A percentile compares a stretch with the other conserved stretches of the same genome.
Conservation (phyloP, 2,329 filamentous ascomycete genomes). For the Cladosporium sp. region DNA sequence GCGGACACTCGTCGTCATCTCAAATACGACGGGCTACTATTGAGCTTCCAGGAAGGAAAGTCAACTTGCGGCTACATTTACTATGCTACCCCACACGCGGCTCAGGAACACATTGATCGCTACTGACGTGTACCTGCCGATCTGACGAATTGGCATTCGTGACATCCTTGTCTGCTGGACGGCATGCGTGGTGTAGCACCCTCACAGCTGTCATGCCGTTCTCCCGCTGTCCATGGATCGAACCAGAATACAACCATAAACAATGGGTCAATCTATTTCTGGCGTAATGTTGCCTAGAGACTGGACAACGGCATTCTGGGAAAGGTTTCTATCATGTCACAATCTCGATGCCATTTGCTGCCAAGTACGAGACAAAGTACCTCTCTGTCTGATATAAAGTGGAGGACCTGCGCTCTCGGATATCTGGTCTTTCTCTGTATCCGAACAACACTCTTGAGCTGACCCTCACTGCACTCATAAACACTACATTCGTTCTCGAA, state of each 20-base stretch:
- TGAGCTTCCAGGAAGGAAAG: too few species aligned
- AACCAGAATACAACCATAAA: not conserved
- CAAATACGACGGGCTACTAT: too few species aligned
- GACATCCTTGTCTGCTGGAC: not conserved
- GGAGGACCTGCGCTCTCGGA: not conserved
- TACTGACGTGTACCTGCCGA: constrained; percentile 10
- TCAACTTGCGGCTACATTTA: too few species aligned
- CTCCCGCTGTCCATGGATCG: too few species aligned
- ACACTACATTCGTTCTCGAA: not conserved
- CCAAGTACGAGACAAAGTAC: not conserved
- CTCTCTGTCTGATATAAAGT: not conserved
- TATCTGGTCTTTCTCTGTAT: not conserved
- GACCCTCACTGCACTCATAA: not conserved
- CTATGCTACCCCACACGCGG: not conserved
- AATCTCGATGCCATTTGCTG: not conserved
- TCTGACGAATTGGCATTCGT: not conserved
- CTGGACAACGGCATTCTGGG: too few species aligned
- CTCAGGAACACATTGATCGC: not conserved
- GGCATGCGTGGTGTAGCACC: too few species aligned
- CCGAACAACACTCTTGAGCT: not conserved
- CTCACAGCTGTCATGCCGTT: too few species aligned
- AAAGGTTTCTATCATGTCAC: not conserved
- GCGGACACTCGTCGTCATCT: too few species aligned
- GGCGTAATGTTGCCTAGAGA: not conserved
- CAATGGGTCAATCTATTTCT: not conserved